Evolutionary conservation across 1,139 yeast species (phyloP), one percentile per base, ranked within the genome.

Genomic region (Taiozyma sp.): DNA sequence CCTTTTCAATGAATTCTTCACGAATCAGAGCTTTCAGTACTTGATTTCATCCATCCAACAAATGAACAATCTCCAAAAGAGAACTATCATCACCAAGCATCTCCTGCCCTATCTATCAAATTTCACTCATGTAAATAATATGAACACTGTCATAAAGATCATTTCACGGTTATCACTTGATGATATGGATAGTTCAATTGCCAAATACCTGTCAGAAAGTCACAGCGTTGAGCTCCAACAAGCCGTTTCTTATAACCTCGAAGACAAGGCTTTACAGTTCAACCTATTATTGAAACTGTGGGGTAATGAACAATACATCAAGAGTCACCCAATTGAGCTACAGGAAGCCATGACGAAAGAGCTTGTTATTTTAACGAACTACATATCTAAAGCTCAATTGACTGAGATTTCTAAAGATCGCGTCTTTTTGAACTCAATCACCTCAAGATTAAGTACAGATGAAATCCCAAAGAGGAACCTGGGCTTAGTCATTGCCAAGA

Each of bases 401-500:
- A 41, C 50, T 5, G 51, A 49, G 3, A 46, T 68, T 3, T 59
- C 69, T 3, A 61, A 56, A 41, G 56, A 59, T 21, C 46, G 60
- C 16, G 22, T 46, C 1, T 70, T 70, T 49, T 50, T 71, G 28
- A 55, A 65, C 49, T 62, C 68, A 1, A 66, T 71, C 8, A 70
- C 74, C 0, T 53, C 61, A 13, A 58, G 74, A 29, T 54, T 72
- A 10, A 54, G 58, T 6, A 58, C 64, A 32, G 62, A 65, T 42
- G 62, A 64, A 43, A 28, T 42, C 3, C 41, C 44, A 2, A 47
- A 65, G 3, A 60, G 75, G 47, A 69, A 66, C 47, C 54, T 70
- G 6, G 71, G 73, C 1, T 69, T 73, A 69, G 64, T 60, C 51
- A 56, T 73, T 19, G 74, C 74, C 4, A 72, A 69, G 48, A 49